Conservation (phyloP, 2,329 filamentous ascomycete species). For the Byssothecium circinans region DNA sequence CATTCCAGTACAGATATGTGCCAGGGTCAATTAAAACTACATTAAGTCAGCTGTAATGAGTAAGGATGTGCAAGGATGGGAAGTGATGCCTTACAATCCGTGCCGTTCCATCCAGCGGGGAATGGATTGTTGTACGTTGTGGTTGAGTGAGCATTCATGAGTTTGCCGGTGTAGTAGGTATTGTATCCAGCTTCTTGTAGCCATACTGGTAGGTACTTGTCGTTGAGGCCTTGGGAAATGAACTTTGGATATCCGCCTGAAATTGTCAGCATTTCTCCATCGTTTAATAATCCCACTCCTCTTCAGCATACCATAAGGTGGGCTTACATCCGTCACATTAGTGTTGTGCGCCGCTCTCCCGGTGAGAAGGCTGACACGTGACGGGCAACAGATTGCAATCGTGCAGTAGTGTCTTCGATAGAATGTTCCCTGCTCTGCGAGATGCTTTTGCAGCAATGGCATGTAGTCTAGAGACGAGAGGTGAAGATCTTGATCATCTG, state of each 20-base stretch:
- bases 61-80: background rate
- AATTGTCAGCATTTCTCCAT: background rate
- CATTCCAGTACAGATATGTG: slow-evolving; percentile 69
- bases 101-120: slow-evolving; percentile 59
- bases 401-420: slow-evolving; percentile 67
- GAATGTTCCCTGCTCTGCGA: slow-evolving; percentile 59
- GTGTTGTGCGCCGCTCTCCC: slow-evolving; percentile 69
- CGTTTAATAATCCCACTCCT: background rate
- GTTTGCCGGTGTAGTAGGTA: slow-evolving; percentile 70
- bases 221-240: slow-evolving; percentile 63
- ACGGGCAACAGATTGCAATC: slow-evolving; percentile 66
- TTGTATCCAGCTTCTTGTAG: slow-evolving; percentile 67
- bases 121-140: slow-evolving; percentile 55
- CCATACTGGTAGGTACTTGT: slow-evolving; percentile 70
- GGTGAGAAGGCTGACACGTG: slow-evolving; percentile 64
- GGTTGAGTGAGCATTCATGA: slow-evolving; percentile 63
- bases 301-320: slow-evolving; percentile 55
- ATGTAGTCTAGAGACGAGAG: slow-evolving; percentile 64
- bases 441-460: slow-evolving; percentile 58
- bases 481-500: slow-evolving; percentile 66
- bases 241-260: slow-evolving; percentile 64
- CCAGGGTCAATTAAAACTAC: slow-evolving; percentile 56
- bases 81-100: background rate
- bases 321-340: slow-evolving; percentile 63
- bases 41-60: slow-evolving; percentile 46